phyloP scores from a whole-genome alignment of 225 moss, liverwort and hornwort species.

The Physcomitrium patens region DNA sequence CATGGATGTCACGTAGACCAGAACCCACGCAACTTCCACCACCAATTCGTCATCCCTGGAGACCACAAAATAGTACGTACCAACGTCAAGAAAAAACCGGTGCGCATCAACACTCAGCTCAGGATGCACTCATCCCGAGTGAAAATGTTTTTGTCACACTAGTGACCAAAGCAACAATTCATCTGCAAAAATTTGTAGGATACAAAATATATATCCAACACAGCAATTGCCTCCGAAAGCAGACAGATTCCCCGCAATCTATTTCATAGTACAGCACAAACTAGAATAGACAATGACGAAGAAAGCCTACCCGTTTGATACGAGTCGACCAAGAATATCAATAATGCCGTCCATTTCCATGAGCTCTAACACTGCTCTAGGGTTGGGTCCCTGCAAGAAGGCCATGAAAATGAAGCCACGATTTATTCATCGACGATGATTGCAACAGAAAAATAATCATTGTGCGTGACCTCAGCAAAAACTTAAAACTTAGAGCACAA shows the following conservation, averaged over 20 bases:
- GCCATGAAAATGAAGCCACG: not conserved
- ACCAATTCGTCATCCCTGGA: conserved; percentile 88
- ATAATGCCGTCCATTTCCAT: conserved; percentile 61
- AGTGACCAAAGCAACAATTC: not conserved
- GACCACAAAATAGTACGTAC: conserved; percentile 27
- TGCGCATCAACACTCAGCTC: too few species aligned
- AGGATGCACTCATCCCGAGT: not conserved
- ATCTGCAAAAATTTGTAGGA: not conserved
- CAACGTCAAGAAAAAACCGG: not conserved
- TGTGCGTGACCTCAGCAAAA: not conserved
- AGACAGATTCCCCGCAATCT: not conserved
- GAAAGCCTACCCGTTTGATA: conserved; percentile 42
- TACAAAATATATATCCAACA: too few species aligned
- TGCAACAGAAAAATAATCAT: not conserved
- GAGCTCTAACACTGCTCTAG: conserved; percentile 53
- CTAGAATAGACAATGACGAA: too few species aligned
- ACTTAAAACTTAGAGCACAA: too few species aligned
- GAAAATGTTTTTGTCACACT: not conserved
- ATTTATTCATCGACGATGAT: not conserved
- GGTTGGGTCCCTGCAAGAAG: conserved; percentile 55
- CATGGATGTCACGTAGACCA: conserved; percentile 93
- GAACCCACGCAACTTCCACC: conserved; percentile 89
- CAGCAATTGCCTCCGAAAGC: conserved; percentile 5
- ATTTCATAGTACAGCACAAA: too few species aligned
- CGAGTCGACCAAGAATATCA: conserved; percentile 41